A percentile compares a stretch with the other conserved stretches of the same genome.
These are phyloP conservation scores for Ambrosiella cleistominuta DNA, from an alignment of 2,329 filamentous ascomycete genomes.

Conservation along the genomic window DNA sequence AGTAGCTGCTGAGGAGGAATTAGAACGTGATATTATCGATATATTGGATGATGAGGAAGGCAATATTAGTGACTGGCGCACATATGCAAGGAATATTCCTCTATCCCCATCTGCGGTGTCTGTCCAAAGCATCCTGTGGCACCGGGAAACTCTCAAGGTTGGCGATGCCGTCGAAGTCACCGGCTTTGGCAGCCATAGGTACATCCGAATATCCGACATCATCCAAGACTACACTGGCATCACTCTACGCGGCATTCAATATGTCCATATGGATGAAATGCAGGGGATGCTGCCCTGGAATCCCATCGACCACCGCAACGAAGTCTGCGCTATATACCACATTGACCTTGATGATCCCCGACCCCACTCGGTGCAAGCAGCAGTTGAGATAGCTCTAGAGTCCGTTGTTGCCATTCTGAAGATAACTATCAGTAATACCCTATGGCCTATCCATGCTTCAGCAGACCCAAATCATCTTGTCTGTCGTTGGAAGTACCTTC, in stretches of 20 bases:
- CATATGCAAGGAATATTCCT: constrained; percentile 3
- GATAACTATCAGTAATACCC: constrained; percentile 37
- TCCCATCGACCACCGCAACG: constrained; percentile 21
- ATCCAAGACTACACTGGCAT: constrained; percentile 16
- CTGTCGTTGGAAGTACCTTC: constrained; percentile 32
- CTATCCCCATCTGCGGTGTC: neutral
- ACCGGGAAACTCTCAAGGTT: neutral
- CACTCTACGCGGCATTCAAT: constrained; percentile 23
- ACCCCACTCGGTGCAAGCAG: constrained; percentile 20
- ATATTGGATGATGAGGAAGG: constrained; percentile 17
- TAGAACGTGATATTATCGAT: constrained; percentile 19
- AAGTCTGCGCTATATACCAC: constrained; percentile 27
- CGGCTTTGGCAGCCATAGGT: constrained; percentile 9
- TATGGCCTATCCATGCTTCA: constrained; percentile 25
- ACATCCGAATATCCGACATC: constrained; percentile 22
- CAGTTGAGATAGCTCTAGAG: constrained; percentile 25
- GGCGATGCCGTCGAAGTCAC: constrained; percentile 8
- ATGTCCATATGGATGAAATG: constrained; percentile 21
- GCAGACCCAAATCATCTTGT: constrained; percentile 24
- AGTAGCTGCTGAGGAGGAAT: constrained; percentile 9
- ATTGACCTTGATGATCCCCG: constrained; percentile 22
- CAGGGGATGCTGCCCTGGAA: constrained; percentile 21
- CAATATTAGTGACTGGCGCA: neutral
- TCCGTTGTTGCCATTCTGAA: constrained; percentile 24
- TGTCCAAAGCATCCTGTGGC: neutral